These are phyloP conservation scores for Stemphylium lycopersici DNA, from an alignment of 2,329 filamentous ascomycete species.

Conservation along the genomic window DNA sequence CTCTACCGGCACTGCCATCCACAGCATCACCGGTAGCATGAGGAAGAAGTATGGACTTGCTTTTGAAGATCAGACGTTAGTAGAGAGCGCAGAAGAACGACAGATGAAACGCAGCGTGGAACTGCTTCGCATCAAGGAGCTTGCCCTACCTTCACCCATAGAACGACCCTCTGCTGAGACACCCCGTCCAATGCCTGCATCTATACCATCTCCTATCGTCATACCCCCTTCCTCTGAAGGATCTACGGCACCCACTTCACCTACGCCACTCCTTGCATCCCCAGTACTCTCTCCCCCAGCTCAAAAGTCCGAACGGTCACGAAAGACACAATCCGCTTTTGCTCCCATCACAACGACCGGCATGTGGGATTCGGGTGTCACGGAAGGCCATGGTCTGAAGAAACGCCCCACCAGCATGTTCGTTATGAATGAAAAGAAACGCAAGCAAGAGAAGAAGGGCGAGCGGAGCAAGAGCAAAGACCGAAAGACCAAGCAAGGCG, in stretches of 20 bases:
- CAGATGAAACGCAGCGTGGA: conserved; percentile 41
- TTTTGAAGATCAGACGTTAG: conserved; percentile 34
- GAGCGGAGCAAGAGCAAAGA: conserved; percentile 37
- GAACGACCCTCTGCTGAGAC: conserved; percentile 15
- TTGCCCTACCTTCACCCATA: conserved; percentile 26
- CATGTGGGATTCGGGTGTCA: conserved; percentile 45
- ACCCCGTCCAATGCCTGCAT: background rate
- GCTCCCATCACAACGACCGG: conserved; percentile 44
- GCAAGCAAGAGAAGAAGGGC: conserved; percentile 36
- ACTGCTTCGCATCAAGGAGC: conserved; percentile 40
- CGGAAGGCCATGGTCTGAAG: conserved; percentile 35
- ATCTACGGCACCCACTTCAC: conserved; percentile 3
- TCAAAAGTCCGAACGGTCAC: conserved; percentile 23
- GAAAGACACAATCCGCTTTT: conserved; percentile 40
- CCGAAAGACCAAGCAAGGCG: conserved; percentile 26
- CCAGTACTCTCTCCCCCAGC: conserved; percentile 23
- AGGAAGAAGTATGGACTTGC: conserved; percentile 39
- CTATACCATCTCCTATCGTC: conserved; percentile 21
- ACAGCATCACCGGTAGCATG: conserved; percentile 33
- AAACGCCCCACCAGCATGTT: conserved; percentile 43
- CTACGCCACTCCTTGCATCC: conserved; percentile 16
- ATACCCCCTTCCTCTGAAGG: conserved; percentile 19
- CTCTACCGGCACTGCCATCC: conserved; percentile 39
- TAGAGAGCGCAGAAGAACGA: conserved; percentile 42
- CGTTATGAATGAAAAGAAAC: conserved; percentile 41